Percentiles rank a stretch among this genome's conserved stretches.
Conservation (phyloP, 345 rosid species). For the Durio zibethinus region DNA sequence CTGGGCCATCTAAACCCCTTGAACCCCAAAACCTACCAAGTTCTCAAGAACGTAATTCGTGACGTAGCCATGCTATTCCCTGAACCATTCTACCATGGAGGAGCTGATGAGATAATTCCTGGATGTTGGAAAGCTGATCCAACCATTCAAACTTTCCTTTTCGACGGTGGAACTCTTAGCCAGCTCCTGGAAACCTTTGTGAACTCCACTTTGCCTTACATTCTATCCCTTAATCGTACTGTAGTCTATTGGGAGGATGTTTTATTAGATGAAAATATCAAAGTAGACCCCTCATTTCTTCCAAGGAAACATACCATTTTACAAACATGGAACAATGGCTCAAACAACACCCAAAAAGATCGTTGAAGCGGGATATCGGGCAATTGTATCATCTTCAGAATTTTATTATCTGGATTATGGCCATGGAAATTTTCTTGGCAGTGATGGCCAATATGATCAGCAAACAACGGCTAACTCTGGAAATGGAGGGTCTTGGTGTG, state of each 20-base stretch:
- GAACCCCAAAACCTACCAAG: constrained; percentile 64
- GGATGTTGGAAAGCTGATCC: constrained; percentile 86
- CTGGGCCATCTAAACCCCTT: constrained; percentile 88
- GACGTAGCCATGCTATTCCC: constrained; percentile 56
- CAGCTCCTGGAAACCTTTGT: constrained; percentile 66
- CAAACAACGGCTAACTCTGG: constrained; percentile 12
- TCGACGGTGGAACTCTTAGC: constrained; percentile 59
- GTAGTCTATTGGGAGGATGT: constrained; percentile 90
- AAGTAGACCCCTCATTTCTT: constrained; percentile 46
- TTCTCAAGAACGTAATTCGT: constrained; percentile 53
- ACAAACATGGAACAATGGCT: constrained; percentile 83
- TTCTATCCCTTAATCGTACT: constrained; percentile 63
- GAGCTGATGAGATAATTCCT: constrained; percentile 71
- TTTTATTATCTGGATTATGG: constrained; percentile 89
- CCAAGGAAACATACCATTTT: constrained; percentile 61
- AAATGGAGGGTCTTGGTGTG: constrained; percentile 75
- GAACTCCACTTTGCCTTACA: constrained; percentile 54
- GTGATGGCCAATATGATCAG: constrained; percentile 60
- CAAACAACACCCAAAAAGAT: constrained; percentile 62
- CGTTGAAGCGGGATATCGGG: constrained; percentile 66
- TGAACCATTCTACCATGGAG: constrained; percentile 69
- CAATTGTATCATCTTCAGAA: constrained; percentile 76
- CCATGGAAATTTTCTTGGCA: constrained; percentile 68
- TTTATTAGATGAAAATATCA: constrained; percentile 45
- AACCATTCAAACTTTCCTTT: constrained; percentile 47